A percentile compares a stretch with the other conserved stretches of the same genome.
Evolutionary conservation across 1,139 yeast genomes (phyloP).

Genomic region (Petasospora fabianii): DNA sequence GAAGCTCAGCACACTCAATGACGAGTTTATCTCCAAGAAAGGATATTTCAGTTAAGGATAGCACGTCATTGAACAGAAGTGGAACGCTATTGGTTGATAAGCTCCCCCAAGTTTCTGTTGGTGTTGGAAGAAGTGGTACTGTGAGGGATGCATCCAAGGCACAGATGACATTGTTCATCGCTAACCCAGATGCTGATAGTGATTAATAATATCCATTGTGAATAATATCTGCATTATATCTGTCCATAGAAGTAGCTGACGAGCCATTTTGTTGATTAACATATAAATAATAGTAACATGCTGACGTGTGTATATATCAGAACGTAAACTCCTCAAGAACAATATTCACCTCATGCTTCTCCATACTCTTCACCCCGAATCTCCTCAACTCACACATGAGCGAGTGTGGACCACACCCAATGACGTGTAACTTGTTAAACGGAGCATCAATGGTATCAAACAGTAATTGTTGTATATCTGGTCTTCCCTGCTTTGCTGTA

Average conservation of each 20-base stretch:
- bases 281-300: too few relatives aligned
- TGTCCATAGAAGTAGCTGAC: too few relatives aligned
- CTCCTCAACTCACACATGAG: conserved; percentile 38
- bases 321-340: conserved; percentile 25
- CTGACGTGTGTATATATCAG: conserved; percentile 7
- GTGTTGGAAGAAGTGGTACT: conserved; percentile 30
- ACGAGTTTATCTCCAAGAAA: conserved; percentile 11
- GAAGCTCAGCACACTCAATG: conserved; percentile 14
- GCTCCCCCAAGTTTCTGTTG: conserved; percentile 10
- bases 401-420: conserved; percentile 53
- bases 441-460: conserved; percentile 23
- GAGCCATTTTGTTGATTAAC: too few relatives aligned
- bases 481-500: conserved; percentile 34
- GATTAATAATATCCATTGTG: conserved; percentile 13
- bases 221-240: too few relatives aligned
- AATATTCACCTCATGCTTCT: conserved; percentile 16
- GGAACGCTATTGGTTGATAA: conserved; percentile 23
- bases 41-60: background rate
- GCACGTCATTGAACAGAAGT: conserved; percentile 14
- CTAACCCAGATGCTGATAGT: conserved; percentile 59
- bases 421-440: conserved; percentile 38
- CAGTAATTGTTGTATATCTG: conserved; percentile 36
- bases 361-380: conserved; percentile 33
- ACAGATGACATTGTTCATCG: conserved; percentile 52
- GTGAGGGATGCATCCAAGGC: conserved; percentile 30